Evolutionary conservation across 768 basidiomycete genomes (phyloP), one percentile per base, ranked within the genome.

Genomic region (Trametopsis cervina): DNA sequence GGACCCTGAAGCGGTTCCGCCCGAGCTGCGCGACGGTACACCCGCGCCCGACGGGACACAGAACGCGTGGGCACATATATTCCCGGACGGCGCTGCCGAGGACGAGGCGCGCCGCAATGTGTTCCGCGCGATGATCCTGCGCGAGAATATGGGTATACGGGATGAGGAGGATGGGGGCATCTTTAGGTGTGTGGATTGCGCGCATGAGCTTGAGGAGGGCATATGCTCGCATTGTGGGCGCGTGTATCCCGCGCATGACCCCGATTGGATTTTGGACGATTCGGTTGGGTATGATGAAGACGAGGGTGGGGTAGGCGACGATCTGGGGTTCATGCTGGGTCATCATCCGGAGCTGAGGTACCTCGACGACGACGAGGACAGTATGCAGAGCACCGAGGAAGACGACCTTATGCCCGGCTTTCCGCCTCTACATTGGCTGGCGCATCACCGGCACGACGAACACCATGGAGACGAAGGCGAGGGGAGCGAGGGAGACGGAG

Each of bases 191-290:
- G 57, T 79, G 13, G 80, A 81, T 37, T 90, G 87, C 54, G 74
- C 81, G 71, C 80, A 89, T 57, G 89, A 91, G 65, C 84, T 91
- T 51, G 79, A 74, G 76, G 78, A 71, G 51, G 84, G 83, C 1
- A 60, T 71, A 18, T 91, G 89, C 58, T 72, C 78, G 3, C 57
- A 59, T 10, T 90, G 89, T 54, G 69, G 74, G 23, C 73, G 85
- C 26, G 62, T 61, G 17, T 88, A 87, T 56, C 69, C 67, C 2
- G 83, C 77, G 1, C 83, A 84, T 44, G 58, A 47, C 12, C 53
- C 54, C 33, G 56, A 23, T 29, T 41, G 37, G 18, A 54, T 49
- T 23, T 51, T 44, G 7, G n/a, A n/a, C n/a, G 35, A 45, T 23
- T 38, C 35, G 5, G 55, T 50, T 17, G 54, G 46, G 2, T 18